These are phyloP conservation scores for Mangifera indica DNA, from an alignment of 345 rosid species.

Conservation along the genomic window DNA sequence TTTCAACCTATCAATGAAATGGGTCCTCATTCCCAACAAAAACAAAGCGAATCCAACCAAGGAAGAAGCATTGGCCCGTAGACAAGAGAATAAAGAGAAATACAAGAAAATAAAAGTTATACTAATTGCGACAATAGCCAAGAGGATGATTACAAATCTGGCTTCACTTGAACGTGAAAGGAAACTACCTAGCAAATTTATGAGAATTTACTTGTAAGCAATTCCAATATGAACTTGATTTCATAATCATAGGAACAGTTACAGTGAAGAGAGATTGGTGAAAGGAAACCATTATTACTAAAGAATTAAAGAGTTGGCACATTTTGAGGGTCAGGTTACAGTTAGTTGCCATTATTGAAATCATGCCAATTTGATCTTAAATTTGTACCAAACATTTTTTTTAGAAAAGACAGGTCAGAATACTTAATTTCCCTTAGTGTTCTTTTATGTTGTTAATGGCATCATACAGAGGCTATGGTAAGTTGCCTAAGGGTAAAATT, in stretches of 20 bases:
- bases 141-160: slow-evolving; percentile 22
- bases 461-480: background rate
- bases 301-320: too few species aligned
- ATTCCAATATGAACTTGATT: too few species aligned
- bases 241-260: background rate
- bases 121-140: slow-evolving; percentile 13
- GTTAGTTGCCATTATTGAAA: background rate
- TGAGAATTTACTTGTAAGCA: background rate
- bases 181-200: background rate
- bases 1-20: background rate
- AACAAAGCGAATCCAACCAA: background rate
- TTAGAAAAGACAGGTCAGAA: background rate
- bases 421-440: background rate
- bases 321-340: background rate
- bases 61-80: slow-evolving; percentile 11
- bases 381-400: background rate
- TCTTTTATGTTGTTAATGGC: background rate
- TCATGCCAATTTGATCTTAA: background rate
- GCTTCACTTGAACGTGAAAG: slow-evolving; percentile 29
- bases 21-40: slow-evolving; percentile 3
- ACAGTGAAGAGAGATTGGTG: background rate
- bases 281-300: background rate
- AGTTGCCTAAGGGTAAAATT: too few species aligned
- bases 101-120: background rate
- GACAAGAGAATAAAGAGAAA: background rate